Conservation (phyloP, 1,284 basidiomycete genomes). For the Ganoderma multipileum region DNA sequence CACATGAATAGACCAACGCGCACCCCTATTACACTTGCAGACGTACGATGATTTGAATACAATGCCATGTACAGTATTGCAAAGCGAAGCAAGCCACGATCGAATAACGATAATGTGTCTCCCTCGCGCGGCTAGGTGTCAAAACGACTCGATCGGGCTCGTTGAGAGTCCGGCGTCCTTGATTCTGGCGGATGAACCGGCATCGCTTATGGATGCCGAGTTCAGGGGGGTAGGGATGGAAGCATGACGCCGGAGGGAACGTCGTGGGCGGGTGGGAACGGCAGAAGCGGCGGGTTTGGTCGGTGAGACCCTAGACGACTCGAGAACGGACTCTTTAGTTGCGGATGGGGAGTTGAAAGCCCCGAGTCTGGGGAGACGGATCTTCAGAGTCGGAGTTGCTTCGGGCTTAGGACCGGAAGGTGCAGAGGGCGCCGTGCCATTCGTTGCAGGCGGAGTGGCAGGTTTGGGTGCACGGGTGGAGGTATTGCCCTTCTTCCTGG, state of each 20-base stretch:
- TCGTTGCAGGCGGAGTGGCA: constrained; percentile 22
- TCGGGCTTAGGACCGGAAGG: constrained; percentile 18
- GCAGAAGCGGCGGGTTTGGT: constrained; percentile 15
- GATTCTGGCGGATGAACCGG: constrained; percentile 19
- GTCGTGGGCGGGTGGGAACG: constrained; percentile 26
- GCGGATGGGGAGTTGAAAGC: constrained; percentile 30
- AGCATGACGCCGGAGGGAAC: constrained; percentile 27
- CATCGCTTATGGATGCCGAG: constrained; percentile 30
- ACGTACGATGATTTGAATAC: constrained; percentile 20
- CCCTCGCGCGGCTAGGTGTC: constrained; percentile 15
- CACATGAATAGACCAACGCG: background rate
- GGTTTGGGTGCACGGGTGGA: constrained; percentile 18
- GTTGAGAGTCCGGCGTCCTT: constrained; percentile 22
- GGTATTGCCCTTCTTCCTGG: constrained; percentile 24
- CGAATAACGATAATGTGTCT: constrained; percentile 31
- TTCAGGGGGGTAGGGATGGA: constrained; percentile 30
- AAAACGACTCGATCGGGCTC: constrained; percentile 26
- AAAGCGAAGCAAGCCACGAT: constrained; percentile 25
- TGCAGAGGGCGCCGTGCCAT: constrained; percentile 14
- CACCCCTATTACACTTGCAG: constrained; percentile 1
- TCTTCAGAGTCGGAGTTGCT: constrained; percentile 57
- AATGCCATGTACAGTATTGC: constrained; percentile 26
- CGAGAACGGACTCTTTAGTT: constrained; percentile 7
- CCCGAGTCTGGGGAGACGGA: constrained; percentile 59
- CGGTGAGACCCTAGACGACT: constrained; percentile 20